Conservation (phyloP, 108 stramenopile genomes). For the Craspedostauros australis region DNA sequence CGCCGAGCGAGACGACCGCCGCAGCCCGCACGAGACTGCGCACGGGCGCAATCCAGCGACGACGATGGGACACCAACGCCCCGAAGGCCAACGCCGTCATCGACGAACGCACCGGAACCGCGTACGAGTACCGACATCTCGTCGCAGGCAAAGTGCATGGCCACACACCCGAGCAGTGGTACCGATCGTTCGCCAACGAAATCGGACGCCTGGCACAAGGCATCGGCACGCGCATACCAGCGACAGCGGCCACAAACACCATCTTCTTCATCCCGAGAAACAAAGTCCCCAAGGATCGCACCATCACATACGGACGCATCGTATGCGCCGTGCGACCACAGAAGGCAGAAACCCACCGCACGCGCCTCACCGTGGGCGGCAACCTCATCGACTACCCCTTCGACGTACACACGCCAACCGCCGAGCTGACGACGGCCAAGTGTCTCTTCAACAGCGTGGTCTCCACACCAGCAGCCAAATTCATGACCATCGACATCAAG, state of each 20-base stretch:
- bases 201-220: constrained; percentile 25
- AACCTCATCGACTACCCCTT: constrained; percentile 27
- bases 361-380: constrained; percentile 22
- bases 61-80: too few relatives aligned
- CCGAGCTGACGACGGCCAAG: constrained; percentile 35
- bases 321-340: constrained; percentile 20
- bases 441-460: constrained; percentile 43
- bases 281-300: constrained; percentile 17
- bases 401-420: constrained; percentile 25
- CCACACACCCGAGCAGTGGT: too few relatives aligned
- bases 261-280: constrained; percentile 19
- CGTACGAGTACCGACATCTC: too few relatives aligned
- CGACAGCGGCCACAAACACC: constrained; percentile 23
- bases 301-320: constrained; percentile 20
- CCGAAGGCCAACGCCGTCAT: too few relatives aligned
- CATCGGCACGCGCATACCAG: too few relatives aligned
- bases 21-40: too few relatives aligned
- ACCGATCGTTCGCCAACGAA: constrained; percentile 13
- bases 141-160: too few relatives aligned
- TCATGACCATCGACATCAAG: constrained; percentile 22
- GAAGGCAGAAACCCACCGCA: constrained; percentile 20
- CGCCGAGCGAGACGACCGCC: too few relatives aligned
- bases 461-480: constrained; percentile 17
- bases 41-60: too few relatives aligned
- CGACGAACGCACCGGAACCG: too few relatives aligned